Percentiles rank a stretch among this genome's conserved stretches.
Evolutionary conservation across 2,329 filamentous ascomycete species (phyloP).

Genomic region (Alternaria arbusti): DNA sequence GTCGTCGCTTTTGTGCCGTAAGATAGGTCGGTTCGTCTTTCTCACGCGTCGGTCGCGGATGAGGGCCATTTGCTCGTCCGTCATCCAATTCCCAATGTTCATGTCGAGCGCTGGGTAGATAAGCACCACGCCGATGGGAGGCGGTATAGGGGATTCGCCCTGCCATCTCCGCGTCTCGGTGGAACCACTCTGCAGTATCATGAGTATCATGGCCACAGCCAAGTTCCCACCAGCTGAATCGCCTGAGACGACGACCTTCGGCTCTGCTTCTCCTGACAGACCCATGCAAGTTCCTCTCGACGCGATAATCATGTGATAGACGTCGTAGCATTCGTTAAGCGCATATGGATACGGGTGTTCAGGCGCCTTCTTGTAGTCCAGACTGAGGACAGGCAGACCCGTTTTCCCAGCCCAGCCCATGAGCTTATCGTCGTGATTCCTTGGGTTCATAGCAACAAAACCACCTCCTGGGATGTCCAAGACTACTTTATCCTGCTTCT

Average conservation of each 20-base stretch:
- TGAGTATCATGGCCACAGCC: conserved; percentile 80
- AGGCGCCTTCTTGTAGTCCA: conserved; percentile 89
- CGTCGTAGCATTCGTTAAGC: conserved; percentile 86
- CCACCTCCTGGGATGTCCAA: conserved; percentile 93
- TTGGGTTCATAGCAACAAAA: conserved; percentile 96
- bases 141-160: conserved; percentile 65
- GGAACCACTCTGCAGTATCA: conserved; percentile 80
- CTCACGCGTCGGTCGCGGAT: conserved; percentile 83
- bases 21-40: conserved; percentile 77
- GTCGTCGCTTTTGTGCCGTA: conserved; percentile 85
- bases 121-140: conserved; percentile 82
- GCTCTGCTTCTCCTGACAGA: conserved; percentile 68
- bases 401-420: conserved; percentile 90
- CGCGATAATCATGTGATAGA: conserved; percentile 75
- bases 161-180: conserved; percentile 63
- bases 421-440: conserved; percentile 91
- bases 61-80: conserved; percentile 93
- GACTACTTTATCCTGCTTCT: conserved; percentile 77
- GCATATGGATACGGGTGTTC: conserved; percentile 86
- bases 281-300: conserved; percentile 79
- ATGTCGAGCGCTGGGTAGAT: conserved; percentile 93
- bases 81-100: conserved; percentile 99
- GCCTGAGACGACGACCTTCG: conserved; percentile 75
- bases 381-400: conserved; percentile 83
- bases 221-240: conserved; percentile 86